phyloP scores from a whole-genome alignment of 768 basidiomycete species.

The Rhodosporidiobolus sp. region DNA sequence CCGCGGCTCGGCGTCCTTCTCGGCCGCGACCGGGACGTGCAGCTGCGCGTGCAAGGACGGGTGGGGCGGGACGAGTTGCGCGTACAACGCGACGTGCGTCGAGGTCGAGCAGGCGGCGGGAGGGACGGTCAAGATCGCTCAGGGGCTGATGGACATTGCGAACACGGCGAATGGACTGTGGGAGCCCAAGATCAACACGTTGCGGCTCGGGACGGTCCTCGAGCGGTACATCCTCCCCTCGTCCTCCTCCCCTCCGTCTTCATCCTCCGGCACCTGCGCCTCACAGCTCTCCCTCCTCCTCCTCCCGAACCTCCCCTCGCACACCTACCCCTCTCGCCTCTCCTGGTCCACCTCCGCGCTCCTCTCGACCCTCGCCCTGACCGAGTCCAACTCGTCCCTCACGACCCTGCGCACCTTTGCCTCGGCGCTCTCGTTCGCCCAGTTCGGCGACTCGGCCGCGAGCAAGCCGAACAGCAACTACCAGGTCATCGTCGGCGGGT shows the following conservation, averaged over 20 bases:
- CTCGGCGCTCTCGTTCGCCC: not conserved
- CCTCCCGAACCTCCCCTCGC: constrained; percentile 10
- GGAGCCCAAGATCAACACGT: not conserved
- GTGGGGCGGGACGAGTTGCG: constrained; percentile 21
- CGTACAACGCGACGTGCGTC: constrained; percentile 22
- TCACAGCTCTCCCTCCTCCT: constrained; percentile 16
- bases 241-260: not conserved
- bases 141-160: constrained; percentile 23
- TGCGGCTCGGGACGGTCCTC: not conserved
- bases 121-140: constrained; percentile 20
- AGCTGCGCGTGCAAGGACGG: constrained; percentile 3
- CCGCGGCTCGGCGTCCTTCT: not conserved
- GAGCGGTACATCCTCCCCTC: constrained; percentile 6
- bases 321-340: constrained; percentile 6
- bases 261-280: constrained; percentile 3
- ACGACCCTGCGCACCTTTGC: constrained; percentile 8
- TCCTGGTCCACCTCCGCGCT: constrained; percentile 12
- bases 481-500: constrained; percentile 19
- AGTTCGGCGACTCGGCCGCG: constrained; percentile 6
- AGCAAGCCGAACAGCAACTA: constrained; percentile 20
- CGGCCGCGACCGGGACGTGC: not conserved
- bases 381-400: constrained; percentile 22
- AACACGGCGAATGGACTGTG: not conserved
- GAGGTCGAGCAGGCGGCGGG: not conserved
- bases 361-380: constrained; percentile 10